These are phyloP conservation scores for Saccharum spontaneum DNA, from an alignment of 176 grass and related monocot genomes.

Conservation along the genomic window DNA sequence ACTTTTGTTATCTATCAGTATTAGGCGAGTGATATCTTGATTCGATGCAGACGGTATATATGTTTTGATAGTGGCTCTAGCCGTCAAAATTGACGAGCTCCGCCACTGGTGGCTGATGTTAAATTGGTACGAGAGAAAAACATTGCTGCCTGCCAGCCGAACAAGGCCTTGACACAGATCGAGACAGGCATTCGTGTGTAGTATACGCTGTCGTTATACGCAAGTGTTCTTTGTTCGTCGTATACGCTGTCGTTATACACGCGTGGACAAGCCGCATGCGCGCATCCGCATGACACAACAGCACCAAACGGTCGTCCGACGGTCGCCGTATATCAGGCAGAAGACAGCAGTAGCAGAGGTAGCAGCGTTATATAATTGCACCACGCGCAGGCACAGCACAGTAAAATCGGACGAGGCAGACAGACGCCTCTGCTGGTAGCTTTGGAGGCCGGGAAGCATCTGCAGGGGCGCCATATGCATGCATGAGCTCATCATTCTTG, in stretches of 20 bases:
- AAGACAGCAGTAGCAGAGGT: neutral
- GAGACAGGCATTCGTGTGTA: neutral
- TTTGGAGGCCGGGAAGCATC: slow-evolving; percentile 7
- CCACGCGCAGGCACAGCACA: neutral
- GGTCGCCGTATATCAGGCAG: neutral
- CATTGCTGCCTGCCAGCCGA: too few relatives aligned
- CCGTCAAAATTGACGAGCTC: too few relatives aligned
- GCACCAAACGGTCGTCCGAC: neutral
- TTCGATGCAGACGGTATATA: too few relatives aligned
- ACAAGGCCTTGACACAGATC: too few relatives aligned
- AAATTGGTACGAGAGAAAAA: too few relatives aligned
- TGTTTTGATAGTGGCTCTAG: too few relatives aligned
- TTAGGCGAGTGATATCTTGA: too few relatives aligned
- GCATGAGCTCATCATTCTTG: slow-evolving; percentile 23
- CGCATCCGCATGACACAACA: neutral
- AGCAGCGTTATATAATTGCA: neutral
- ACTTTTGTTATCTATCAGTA: too few relatives aligned
- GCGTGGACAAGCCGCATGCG: neutral
- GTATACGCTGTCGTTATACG: neutral
- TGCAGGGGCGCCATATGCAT: slow-evolving; percentile 9
- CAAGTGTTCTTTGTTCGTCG: too few relatives aligned
- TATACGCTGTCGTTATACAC: neutral
- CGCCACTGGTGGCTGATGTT: too few relatives aligned
- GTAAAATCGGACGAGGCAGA: neutral
- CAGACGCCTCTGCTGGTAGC: neutral